These are phyloP conservation scores for Achaetomiella virescens DNA, from an alignment of 495 filamentous ascomycete species.

Conservation along the genomic window DNA sequence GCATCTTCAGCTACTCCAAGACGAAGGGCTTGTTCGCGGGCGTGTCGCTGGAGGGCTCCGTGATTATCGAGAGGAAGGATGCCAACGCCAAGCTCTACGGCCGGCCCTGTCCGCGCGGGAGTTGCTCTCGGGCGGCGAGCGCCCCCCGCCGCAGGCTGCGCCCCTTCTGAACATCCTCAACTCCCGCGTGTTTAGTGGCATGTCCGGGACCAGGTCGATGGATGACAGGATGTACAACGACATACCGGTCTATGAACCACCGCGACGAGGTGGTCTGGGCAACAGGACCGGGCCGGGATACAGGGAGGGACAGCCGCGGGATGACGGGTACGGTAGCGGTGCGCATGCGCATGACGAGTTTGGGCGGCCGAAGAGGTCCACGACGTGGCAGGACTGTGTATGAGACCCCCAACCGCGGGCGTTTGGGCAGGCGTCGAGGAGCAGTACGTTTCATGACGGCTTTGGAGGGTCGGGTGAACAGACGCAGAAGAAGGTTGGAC, in stretches of 20 bases:
- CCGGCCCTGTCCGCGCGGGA: slow-evolving; percentile 71
- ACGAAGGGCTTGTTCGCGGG: slow-evolving; percentile 96
- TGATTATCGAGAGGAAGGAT: slow-evolving; percentile 86
- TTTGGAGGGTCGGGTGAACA: slow-evolving; percentile 26
- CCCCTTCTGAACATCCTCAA: slow-evolving; percentile 79
- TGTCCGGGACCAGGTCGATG: slow-evolving; percentile 35
- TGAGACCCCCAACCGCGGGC: slow-evolving; percentile 60
- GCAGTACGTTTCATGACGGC: slow-evolving; percentile 33
- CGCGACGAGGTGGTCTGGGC: slow-evolving; percentile 93
- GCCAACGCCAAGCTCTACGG: slow-evolving; percentile 96
- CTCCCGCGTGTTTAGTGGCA: slow-evolving; percentile 73
- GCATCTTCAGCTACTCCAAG: slow-evolving; percentile 92
- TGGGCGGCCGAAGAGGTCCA: slow-evolving; percentile 55
- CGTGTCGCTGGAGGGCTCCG: slow-evolving; percentile 86
- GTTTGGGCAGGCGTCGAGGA: slow-evolving; percentile 47
- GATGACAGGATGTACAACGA: slow-evolving; percentile 87
- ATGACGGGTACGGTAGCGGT: slow-evolving; percentile 35
- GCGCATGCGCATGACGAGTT: slow-evolving; percentile 39
- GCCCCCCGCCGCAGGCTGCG: slow-evolving; percentile 73
- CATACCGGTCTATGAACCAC: slow-evolving; percentile 80
- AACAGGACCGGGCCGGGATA: slow-evolving; percentile 67
- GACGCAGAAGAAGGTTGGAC: slow-evolving; percentile 38
- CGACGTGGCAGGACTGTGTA: slow-evolving; percentile 83
- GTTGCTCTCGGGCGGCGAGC: slow-evolving; percentile 70
- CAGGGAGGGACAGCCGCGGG: slow-evolving; percentile 62